A percentile compares a stretch with the other conserved stretches of the same genome.
Evolutionary conservation across 192 early-diverging fungal species (phyloP).

Genomic region (Podila verticillata): DNA sequence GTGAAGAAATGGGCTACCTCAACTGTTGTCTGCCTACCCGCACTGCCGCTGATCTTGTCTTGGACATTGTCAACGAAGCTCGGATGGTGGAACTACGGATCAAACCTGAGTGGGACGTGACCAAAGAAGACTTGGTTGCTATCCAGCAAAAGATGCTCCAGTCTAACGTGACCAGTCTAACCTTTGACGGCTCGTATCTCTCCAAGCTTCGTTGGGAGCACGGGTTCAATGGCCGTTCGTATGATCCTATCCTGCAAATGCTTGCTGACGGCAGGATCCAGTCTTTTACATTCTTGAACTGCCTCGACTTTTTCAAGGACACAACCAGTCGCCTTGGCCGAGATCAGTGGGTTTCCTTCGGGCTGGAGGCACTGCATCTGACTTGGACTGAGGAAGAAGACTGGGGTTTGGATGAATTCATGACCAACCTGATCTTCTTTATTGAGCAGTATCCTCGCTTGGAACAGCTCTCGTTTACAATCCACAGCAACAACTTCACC

Average conservation of each 20-base stretch:
- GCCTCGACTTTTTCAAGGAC: conserved; percentile 1
- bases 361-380: background rate
- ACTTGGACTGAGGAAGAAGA: background rate
- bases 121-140: background rate
- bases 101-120: background rate
- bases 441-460: background rate
- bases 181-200: background rate
- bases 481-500: background rate
- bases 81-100: background rate
- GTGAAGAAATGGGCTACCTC: conserved; percentile 1
- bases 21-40: background rate
- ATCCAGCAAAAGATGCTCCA: conserved; percentile 1
- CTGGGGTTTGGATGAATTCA: background rate
- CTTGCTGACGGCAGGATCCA: background rate
- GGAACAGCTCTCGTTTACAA: background rate
- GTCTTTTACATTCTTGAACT: background rate
- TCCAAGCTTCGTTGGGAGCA: background rate
- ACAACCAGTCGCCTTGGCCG: background rate
- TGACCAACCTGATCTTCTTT: background rate
- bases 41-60: background rate
- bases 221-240: background rate
- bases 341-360: background rate
- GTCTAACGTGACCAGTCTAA: background rate
- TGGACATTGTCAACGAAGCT: conserved; percentile 4
- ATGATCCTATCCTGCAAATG: background rate